Evolutionary conservation across 768 basidiomycete species (phyloP), one percentile per base, ranked within the genome.

Genomic region (Xerocomellus dryophilus): DNA sequence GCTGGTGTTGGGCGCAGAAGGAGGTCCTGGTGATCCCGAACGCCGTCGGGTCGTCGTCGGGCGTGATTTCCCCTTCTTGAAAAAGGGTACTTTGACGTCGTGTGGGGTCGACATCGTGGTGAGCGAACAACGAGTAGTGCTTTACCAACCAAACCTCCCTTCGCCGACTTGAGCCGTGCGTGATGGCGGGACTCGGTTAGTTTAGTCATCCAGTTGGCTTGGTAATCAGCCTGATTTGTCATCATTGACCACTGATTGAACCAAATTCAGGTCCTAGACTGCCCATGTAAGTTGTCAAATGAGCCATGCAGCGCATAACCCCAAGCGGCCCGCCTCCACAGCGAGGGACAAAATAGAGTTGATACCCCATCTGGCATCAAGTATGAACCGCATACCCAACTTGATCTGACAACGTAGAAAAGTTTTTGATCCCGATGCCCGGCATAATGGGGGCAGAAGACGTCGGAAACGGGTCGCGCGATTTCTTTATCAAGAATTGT

Each of bases 61-160:
- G 2, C 93, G 80, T 4, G 85, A 78, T 61, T 86, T 88, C 38
- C 88, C 85, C 66, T 87, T 90, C 74, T 89, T 96, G 75, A 96
- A 92, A 74, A 97, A 94, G 4, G 91, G 85, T 0, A 96, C 91
- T 43, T 78, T 82, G 14, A 79, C 63, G 47, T 71, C 57, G 47
- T 69, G 65, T 23, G 58, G 45, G 44, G 71, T 58, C 62, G 70
- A 66, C 70, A 75, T 76, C 21, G 54, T 63, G 50, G 52, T 51
- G 39, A 39, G 10, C 43, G 18, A 21, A 12, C 34, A 45, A 50
- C 23, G 18, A 43, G 39, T 17, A 25, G 7, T 15, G 8, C 17
- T 7, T 7, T 17, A 10, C 29, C 18, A 12, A 10, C 21, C 5
- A 21, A 36, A 5, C 18, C 20, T 18, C 34, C n/a, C 41, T 32